Evolutionary conservation across 805 yeast species (phyloP), one percentile per base, ranked within the genome.

Genomic region (Candida argentea): DNA sequence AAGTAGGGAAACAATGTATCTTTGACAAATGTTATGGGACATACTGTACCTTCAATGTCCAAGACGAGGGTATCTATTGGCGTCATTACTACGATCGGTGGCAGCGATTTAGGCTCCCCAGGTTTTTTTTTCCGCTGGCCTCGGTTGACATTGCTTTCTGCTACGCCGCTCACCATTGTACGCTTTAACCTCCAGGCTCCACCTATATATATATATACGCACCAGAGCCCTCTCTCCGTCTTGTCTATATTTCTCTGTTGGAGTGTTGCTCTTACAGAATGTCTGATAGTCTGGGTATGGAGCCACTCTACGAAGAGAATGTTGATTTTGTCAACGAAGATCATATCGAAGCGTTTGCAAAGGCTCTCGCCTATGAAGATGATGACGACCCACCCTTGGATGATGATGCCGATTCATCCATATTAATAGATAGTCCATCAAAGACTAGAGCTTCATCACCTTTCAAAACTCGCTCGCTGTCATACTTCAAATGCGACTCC

Each of bases 1-100:
- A 91, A 87, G 46, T 70, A 86, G 0, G 95, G 95, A 52, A 74
- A 79, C 19, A 87, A 55, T 2, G 58, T 62, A 16, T 82, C 86
- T 42, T 81, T 80, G 23, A 87, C 97, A 46, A 87, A 87, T 1
- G 87, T 67, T 13, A 87, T 86, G 3, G 95, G 87, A 46, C 96
- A 87, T 17, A 87, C 75, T 0, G 96, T 87, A 11, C 97, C 97
- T 48, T 87, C 97, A 20, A 85, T 84, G 40, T 84, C 94, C 5
- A 86, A 61, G 2, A 80, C 49, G 6, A 71, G 28, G 5, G 35
- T 29, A 11, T 28, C 22, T 16, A 34, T n/a, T n/a, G n/a, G n/a
- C n/a, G n/a, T n/a, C n/a, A n/a, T n/a, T n/a, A n/a, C n/a, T n/a
- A n/a, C n/a, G n/a, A n/a, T n/a, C n/a, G n/a, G n/a, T n/a, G n/a